These are phyloP conservation scores for Pichia sp. DNA, from an alignment of 1,139 yeast genomes.

Conservation along the genomic window DNA sequence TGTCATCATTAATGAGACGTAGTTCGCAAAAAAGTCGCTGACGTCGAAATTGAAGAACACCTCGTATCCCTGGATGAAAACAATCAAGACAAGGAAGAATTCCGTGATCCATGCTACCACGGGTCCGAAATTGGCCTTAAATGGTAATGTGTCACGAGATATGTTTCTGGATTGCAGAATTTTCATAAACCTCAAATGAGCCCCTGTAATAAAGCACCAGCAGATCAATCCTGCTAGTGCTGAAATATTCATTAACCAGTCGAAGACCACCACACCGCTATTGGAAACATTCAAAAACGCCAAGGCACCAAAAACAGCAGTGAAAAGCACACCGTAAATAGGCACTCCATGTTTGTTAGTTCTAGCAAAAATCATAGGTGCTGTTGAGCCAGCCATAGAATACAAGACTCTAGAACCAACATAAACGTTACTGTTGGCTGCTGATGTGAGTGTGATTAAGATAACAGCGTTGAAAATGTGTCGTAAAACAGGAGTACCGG, in stretches of 20 bases:
- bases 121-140: constrained; percentile 64
- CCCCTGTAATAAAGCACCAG: constrained; percentile 64
- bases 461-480: constrained; percentile 75
- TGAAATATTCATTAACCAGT: constrained; percentile 79
- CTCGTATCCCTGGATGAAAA: constrained; percentile 66
- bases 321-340: constrained; percentile 50
- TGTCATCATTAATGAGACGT: constrained; percentile 58
- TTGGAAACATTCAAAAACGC: constrained; percentile 65
- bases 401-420: constrained; percentile 71
- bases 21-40: constrained; percentile 59
- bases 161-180: constrained; percentile 57
- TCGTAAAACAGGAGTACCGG: constrained; percentile 67
- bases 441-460: constrained; percentile 63
- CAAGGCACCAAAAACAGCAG: constrained; percentile 58
- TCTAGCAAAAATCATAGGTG: constrained; percentile 51
- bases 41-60: constrained; percentile 56
- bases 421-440: constrained; percentile 78
- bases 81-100: constrained; percentile 45
- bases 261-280: constrained; percentile 67
- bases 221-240: constrained; percentile 73
- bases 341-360: constrained; percentile 69
- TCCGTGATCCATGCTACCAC: constrained; percentile 56
- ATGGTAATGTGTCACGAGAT: constrained; percentile 62
- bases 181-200: constrained; percentile 65
- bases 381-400: constrained; percentile 61